phyloP scores from a whole-genome alignment of 305 asterid species.

The Caryopteris hybrid region DNA sequence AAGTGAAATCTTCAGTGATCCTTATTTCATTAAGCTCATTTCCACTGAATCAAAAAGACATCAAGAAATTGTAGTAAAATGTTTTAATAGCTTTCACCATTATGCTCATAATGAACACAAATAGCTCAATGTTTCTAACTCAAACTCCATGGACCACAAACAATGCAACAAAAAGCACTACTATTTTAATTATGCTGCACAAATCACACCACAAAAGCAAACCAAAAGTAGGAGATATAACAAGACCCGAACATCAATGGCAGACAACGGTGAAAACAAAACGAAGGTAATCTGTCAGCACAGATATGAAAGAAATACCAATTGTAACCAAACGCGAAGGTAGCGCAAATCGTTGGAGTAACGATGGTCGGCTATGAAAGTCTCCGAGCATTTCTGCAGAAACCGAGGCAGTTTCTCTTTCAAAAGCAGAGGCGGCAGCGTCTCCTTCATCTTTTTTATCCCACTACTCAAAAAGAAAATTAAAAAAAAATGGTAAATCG shows the following conservation, averaged over 20 bases:
- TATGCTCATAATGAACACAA: not conserved
- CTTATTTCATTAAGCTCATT: not conserved
- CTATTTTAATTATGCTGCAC: not conserved
- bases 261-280: not conserved
- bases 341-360: constrained; percentile 84
- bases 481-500: not conserved
- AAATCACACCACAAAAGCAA: constrained; percentile 6
- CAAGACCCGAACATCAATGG: not conserved
- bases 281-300: not conserved
- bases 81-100: not conserved
- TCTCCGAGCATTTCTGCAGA: constrained; percentile 87
- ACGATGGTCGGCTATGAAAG: constrained; percentile 63
- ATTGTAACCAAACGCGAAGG: constrained; percentile 88
- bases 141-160: not conserved
- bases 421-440: constrained; percentile 69
- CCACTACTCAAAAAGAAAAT: constrained; percentile 43
- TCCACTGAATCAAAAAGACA: not conserved
- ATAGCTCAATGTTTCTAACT: not conserved
- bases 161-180: not conserved
- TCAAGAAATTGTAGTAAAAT: not conserved
- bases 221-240: not conserved
- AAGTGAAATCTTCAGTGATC: not conserved
- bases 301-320: constrained; percentile 41
- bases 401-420: constrained; percentile 87
- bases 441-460: constrained; percentile 64